Conservation (phyloP, 345 rosid species). For the Hirschfeldia incana region DNA sequence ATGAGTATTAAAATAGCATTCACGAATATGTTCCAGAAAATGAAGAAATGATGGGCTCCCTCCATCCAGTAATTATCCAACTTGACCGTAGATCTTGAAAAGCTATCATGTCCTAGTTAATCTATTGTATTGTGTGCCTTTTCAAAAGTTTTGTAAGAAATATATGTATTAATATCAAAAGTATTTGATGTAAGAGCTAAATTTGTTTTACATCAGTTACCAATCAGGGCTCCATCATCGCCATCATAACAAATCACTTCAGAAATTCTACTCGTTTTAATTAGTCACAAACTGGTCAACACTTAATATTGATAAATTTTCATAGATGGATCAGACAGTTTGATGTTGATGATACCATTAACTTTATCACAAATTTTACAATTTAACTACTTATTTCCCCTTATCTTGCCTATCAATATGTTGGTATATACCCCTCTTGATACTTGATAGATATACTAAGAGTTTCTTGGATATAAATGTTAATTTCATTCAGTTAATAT, state of each 20-base stretch:
- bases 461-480: neutral
- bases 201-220: conserved; percentile 27
- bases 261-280: neutral
- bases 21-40: neutral
- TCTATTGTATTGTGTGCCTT: conserved; percentile 18
- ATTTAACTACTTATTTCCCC: neutral
- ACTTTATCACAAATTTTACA: neutral
- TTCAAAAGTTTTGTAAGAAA: neutral
- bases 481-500: neutral
- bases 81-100: conserved; percentile 22
- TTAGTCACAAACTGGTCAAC: conserved; percentile 21
- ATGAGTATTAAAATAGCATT: neutral
- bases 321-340: neutral
- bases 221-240: conserved; percentile 31
- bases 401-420: neutral
- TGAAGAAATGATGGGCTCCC: conserved; percentile 3
- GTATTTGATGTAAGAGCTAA: conserved; percentile 27
- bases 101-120: neutral
- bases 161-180: conserved; percentile 9
- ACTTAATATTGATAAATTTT: neutral
- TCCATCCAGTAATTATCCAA: conserved; percentile 1
- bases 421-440: neutral
- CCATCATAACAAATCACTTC: conserved; percentile 17
- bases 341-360: neutral
- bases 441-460: neutral